Evolutionary conservation across 148 eudicot species (phyloP), one percentile per base, ranked within the genome.

Genomic region (Rhododendron williamsianum): DNA sequence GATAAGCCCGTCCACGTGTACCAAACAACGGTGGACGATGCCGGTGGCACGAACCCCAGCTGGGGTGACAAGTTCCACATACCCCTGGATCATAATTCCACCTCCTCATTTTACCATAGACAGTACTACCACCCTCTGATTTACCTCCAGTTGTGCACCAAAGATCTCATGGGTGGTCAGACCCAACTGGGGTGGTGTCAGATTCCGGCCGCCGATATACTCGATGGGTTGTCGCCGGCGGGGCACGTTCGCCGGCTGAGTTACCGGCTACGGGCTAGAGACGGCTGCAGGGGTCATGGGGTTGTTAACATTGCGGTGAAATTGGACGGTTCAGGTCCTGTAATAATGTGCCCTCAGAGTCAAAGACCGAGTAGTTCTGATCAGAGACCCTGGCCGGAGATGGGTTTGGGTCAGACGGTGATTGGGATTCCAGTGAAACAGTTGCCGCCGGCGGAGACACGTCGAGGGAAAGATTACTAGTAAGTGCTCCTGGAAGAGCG

Each of bases 201-300:
- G 41, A 88, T 94, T 56, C 96, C 96, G 48, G 85, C 87, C 7
- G 43, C 87, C 0, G 96, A 94, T 83, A 84, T 94, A 9, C 46
- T 84, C 1, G 87, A 88, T 69, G 92, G 91, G 87, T 80, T 86
- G 33, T 56, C 78, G 15, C 90, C 93, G 25, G 67, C 69, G 33
- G 93, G 91, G 25, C 58, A 43, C 23, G 46, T 85, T 71, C 91
- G 89, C 72, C 88, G 81, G 74, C 85, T 94, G 86, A 92, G 96
- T 84, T 94, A 92, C 87, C 86, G 92, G 89, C 38, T 94, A 6
- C 79, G 90, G 87, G 84, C 52, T 0, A 84, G 49, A 81, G 96
- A 92, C 82, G 95, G 96, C 78, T 88, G 95, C 1, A 87, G 91
- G 85, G 94, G 96, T 35, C 85, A 91, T 30, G 96, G 93, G 12